Base-by-base conservation (phyloP, 1,284 basidiomycete genomes). In the Leccinum pachyderme region DNA sequence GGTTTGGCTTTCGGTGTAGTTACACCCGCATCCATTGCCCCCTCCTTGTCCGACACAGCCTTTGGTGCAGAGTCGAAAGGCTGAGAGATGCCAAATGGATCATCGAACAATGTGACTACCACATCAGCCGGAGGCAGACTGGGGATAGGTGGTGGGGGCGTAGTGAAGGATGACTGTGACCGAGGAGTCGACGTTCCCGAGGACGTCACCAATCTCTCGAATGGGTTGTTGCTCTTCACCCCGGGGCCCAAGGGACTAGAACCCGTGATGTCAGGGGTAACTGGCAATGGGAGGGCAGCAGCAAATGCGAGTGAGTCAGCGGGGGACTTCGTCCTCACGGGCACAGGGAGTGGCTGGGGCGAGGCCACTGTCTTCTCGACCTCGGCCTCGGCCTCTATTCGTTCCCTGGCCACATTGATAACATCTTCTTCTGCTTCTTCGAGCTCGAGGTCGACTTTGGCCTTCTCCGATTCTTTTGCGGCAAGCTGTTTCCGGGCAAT, bases 401-500 rank as follows among this genome's bases (percentile, higher is more conserved):
- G 80, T 65, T 89, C 89, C 59, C 79, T 77, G 37, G 78, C 77
- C 6, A 79, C 73, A 24, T 76, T 72, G 7, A 74, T 66, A 12
- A 81, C 72, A 65, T 91, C 88, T 2, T 71, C 74, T 47, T 78
- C 73, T 1, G 82, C 82, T 49, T 88, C 89, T 60, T 82, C 80
- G 7, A 89, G 73, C 63, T 96, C 93, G 65, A 83, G 83, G 61
- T 88, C 83, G 2, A 80, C 78, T 65, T 85, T 88, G 12, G 81
- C 83, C 53, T 82, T 84, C 61, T 94, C 90, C 0, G 79, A 77
- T 72, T 98, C 95, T 49, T 92, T 90, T 0, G 90, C 86, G 13
- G 82, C 83, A 24, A 99, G 77, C 75, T 99, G 97, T 74, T 99
- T 99, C 77, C 89, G 90, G 8, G 92, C 90, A 69, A 99, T 97